These are phyloP conservation scores for Hawksworthiomyces lignivorus DNA, from an alignment of 2,329 filamentous ascomycete genomes.

Conservation along the genomic window DNA sequence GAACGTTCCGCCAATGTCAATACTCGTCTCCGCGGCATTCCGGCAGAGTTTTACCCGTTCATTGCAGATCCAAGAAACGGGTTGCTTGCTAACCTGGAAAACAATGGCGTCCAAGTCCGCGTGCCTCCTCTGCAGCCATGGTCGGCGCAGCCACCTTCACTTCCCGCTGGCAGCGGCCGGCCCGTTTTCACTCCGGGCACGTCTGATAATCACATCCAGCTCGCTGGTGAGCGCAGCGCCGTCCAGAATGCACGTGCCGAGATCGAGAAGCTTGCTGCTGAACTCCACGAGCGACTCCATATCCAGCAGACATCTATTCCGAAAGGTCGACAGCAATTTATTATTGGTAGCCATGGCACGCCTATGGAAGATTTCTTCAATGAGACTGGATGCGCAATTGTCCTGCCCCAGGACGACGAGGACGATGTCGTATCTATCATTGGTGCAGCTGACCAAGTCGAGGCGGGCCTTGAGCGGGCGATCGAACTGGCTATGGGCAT, in stretches of 20 bases:
- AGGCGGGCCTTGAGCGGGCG: slow-evolving; percentile 69
- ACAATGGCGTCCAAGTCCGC: slow-evolving; percentile 69
- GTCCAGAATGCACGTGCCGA: slow-evolving; percentile 73
- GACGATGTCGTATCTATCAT: slow-evolving; percentile 80
- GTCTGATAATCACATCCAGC: slow-evolving; percentile 69
- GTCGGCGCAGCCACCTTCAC: slow-evolving; percentile 59
- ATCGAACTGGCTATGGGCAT: slow-evolving; percentile 85
- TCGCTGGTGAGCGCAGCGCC: slow-evolving; percentile 77
- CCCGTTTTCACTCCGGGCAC: slow-evolving; percentile 64
- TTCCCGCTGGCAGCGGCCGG: slow-evolving; percentile 53
- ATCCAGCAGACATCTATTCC: slow-evolving; percentile 76
- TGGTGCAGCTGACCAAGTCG: slow-evolving; percentile 66
- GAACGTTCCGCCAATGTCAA: slow-evolving; percentile 78
- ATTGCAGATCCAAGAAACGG: slow-evolving; percentile 73
- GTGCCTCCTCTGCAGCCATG: slow-evolving; percentile 77
- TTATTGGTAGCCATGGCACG: slow-evolving; percentile 75
- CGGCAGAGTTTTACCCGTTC: slow-evolving; percentile 92
- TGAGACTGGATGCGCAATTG: slow-evolving; percentile 82
- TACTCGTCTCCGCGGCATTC: slow-evolving; percentile 74
- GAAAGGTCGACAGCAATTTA: slow-evolving; percentile 86
- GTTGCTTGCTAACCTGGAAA: slow-evolving; percentile 59
- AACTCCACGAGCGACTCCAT: slow-evolving; percentile 68
- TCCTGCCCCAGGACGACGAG: slow-evolving; percentile 70
- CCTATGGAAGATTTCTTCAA: slow-evolving; percentile 79
- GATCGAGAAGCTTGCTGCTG: slow-evolving; percentile 69